Base-by-base conservation (phyloP, 163 green algal genomes). In the Smithsoniella earleae region DNA sequence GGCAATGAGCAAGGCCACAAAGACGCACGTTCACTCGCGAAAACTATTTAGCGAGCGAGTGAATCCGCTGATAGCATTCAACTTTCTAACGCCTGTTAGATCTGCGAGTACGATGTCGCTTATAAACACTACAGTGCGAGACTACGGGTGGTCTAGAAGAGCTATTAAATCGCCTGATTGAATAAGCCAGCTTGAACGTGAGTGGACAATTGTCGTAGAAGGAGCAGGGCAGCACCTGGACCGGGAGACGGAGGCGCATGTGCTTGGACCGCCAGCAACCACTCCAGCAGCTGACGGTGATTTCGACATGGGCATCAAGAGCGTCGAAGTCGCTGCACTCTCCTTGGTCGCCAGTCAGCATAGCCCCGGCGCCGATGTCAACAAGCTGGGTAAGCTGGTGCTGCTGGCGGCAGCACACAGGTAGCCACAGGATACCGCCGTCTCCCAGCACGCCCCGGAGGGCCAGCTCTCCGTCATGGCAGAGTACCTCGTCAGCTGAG, bases 231-330 rank as follows among this genome's bases (percentile, higher is more conserved):
- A 30, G 25, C 58, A 69, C 58, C 58, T 69, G 58, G 30, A 69
- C 58, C 8, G 58, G 58, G 30, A 69, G 25, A 30, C 34, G 58
- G 30, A 69, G 58, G 3, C 58, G 58, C 27, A 69, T 36, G 58
- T 69, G 58, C 58, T 69, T 69, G n/a, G 58, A 69, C 58, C 58
- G 58, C 58, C 58, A 69, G 58, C 58, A 69, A 31, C 58, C 58
- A 34, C 58, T 69, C n/a, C 20, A 69, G 58, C 43, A 69, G 58
- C 58, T 69, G 8, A 69, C 27, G 1, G 58, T 36, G 6, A 69
- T 36, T 33, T 69, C 58, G 30, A 34, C 58, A 5, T 25, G n/a
- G 16, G 58, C 58, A 13, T 69, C 58, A 30, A 69, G 58, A 18
- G n/a, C 43, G n/a, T 69, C 58, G 30, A 38, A 30, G 43, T 30